Conservation (phyloP, 2,329 filamentous ascomycete species). For the Gaeumannomyces tritici region DNA sequence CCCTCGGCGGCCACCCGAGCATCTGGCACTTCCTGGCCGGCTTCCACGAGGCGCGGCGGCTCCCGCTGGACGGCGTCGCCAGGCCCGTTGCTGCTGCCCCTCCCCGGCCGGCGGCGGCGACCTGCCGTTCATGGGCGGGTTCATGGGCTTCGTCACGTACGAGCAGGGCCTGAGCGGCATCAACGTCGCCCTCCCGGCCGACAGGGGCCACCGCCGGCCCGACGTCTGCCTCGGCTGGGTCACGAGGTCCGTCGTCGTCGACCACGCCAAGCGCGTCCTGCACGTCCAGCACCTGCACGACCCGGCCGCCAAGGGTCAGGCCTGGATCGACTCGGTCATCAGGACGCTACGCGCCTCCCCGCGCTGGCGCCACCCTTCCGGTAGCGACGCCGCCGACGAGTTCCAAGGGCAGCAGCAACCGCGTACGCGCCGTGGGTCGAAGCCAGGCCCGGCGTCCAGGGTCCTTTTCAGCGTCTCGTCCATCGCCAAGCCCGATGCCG, state of each 20-base stretch:
- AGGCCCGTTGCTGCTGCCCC: background rate
- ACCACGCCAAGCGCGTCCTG: slow-evolving; percentile 52
- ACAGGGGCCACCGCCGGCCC: slow-evolving; percentile 36
- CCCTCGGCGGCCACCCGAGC: slow-evolving; percentile 11
- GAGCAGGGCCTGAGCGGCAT: slow-evolving; percentile 65
- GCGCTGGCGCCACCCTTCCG: slow-evolving; percentile 14
- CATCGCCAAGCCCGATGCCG: slow-evolving; percentile 30
- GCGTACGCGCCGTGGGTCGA: background rate
- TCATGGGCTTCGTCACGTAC: slow-evolving; percentile 79
- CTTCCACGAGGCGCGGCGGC: slow-evolving; percentile 23
- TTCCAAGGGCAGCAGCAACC: background rate
- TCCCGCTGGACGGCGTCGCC: background rate
- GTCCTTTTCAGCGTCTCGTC: background rate
- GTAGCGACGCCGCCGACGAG: background rate
- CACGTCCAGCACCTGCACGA: slow-evolving; percentile 58
- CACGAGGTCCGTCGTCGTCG: slow-evolving; percentile 66
- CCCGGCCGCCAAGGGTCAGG: slow-evolving; percentile 16
- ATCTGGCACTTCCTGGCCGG: slow-evolving; percentile 43
- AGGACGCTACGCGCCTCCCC: slow-evolving; percentile 18
- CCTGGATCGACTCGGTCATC: slow-evolving; percentile 34
- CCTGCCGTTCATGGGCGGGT: slow-evolving; percentile 67
- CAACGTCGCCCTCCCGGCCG: slow-evolving; percentile 25
- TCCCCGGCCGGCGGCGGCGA: slow-evolving; percentile 14
- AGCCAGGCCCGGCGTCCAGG: background rate
- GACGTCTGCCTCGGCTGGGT: slow-evolving; percentile 72